Conservation (phyloP, 1,284 basidiomycete genomes). For the Ceratobasidium papillatum region DNA sequence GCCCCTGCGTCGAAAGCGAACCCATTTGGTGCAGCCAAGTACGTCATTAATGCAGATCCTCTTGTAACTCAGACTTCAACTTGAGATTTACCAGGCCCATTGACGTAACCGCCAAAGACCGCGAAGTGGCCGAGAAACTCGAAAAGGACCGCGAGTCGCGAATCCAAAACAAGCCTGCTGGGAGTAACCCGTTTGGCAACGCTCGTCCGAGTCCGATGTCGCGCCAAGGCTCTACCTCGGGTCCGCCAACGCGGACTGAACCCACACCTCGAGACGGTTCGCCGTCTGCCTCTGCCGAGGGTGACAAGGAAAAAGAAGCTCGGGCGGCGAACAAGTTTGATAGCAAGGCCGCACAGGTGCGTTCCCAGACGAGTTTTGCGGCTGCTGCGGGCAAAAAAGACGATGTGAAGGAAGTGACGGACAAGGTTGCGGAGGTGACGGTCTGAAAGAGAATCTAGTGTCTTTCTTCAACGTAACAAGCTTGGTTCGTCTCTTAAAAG, state of each 20-base stretch:
- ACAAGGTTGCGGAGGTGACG: constrained; percentile 15
- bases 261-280: constrained; percentile 6
- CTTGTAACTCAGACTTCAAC: neutral
- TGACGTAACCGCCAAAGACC: constrained; percentile 58
- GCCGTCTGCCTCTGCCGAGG: neutral
- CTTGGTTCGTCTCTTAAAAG: neutral
- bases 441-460: neutral
- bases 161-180: neutral
- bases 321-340: constrained; percentile 25
- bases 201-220: constrained; percentile 9
- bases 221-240: constrained; percentile 11
- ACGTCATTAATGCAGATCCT: neutral
- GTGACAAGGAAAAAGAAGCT: constrained; percentile 9
- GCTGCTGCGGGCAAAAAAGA: constrained; percentile 40
- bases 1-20: neutral
- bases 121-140: constrained; percentile 54
- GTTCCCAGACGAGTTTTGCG: constrained; percentile 42
- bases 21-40: neutral
- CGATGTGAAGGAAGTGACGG: constrained; percentile 21
- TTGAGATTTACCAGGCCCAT: constrained; percentile 53
- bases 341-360: constrained; percentile 35
- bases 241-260: neutral
- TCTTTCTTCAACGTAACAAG: neutral
- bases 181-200: neutral
- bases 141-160: constrained; percentile 44